A percentile compares a stretch with the other conserved stretches of the same genome.
phyloP scores from a whole-genome alignment of 345 rosid genomes.

The Adansonia digitata region DNA sequence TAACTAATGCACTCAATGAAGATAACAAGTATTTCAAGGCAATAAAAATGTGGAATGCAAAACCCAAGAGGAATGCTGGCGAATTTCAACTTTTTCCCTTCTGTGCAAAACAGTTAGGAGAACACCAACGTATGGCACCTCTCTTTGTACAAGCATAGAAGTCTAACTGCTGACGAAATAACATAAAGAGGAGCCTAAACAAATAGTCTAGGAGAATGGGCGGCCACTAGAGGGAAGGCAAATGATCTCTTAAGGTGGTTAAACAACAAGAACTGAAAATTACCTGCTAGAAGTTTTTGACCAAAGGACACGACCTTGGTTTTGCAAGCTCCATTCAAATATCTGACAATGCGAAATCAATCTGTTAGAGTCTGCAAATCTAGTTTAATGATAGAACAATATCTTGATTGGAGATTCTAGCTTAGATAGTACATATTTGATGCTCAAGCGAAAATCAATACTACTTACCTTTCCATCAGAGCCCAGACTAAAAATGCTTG shows the following conservation, averaged over 20 bases:
- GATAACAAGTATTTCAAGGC: neutral
- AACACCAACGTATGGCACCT: neutral
- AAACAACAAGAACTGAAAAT: neutral
- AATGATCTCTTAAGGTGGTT: neutral
- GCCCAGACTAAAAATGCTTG: constrained; percentile 69
- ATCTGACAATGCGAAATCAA: constrained; percentile 32
- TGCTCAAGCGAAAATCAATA: neutral
- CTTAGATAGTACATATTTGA: neutral
- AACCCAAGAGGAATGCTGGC: neutral
- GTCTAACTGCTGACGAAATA: neutral
- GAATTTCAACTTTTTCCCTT: neutral
- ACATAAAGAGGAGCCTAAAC: neutral
- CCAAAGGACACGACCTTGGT: constrained; percentile 70
- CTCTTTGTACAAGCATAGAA: neutral
- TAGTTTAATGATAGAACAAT: neutral
- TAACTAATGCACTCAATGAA: neutral
- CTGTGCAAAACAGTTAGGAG: neutral
- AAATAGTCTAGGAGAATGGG: neutral
- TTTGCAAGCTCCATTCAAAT: constrained; percentile 78
- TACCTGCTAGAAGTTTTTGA: constrained; percentile 60
- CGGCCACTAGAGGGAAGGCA: neutral
- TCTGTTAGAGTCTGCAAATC: constrained; percentile 15
- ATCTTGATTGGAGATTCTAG: neutral
- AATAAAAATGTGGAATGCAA: neutral
- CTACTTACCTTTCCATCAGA: constrained; percentile 55